Percentiles rank a stretch among this genome's conserved stretches.
These are phyloP conservation scores for Xylaria sp. DNA, from an alignment of 495 filamentous ascomycete genomes.

Conservation along the genomic window DNA sequence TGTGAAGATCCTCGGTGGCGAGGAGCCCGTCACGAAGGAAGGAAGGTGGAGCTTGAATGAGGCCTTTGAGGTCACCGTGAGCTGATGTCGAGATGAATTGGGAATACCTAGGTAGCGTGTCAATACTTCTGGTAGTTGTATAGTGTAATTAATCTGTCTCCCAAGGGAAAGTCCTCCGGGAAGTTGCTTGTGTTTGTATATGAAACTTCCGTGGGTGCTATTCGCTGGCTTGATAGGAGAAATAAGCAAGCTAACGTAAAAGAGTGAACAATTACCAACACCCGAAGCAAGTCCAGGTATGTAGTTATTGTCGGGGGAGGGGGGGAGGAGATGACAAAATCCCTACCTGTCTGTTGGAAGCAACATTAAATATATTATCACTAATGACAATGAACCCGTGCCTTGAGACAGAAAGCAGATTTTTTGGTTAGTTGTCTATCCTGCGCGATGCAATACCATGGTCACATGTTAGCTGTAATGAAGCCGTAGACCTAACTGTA, in stretches of 20 bases:
- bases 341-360: background rate
- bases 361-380: background rate
- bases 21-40: constrained; percentile 20
- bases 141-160: background rate
- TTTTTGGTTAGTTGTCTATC: background rate
- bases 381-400: background rate
- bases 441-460: background rate
- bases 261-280: too few species aligned
- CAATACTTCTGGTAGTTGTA: background rate
- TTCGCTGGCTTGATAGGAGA: too few species aligned
- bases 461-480: background rate
- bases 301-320: background rate
- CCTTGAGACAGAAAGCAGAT: background rate
- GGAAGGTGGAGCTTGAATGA: constrained; percentile 31
- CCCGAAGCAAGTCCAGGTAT: too few species aligned
- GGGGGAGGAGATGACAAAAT: background rate
- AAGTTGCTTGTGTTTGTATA: too few species aligned
- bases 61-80: constrained; percentile 29
- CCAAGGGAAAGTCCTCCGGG: too few species aligned
- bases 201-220: too few species aligned
- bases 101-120: background rate
- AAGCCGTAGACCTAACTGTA: background rate
- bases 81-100: background rate
- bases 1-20: constrained; percentile 54
- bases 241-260: too few species aligned